Percentiles rank a stretch among this genome's conserved stretches.
Conservation (phyloP, 1,139 yeast species). For the Komagataea norvegica region DNA sequence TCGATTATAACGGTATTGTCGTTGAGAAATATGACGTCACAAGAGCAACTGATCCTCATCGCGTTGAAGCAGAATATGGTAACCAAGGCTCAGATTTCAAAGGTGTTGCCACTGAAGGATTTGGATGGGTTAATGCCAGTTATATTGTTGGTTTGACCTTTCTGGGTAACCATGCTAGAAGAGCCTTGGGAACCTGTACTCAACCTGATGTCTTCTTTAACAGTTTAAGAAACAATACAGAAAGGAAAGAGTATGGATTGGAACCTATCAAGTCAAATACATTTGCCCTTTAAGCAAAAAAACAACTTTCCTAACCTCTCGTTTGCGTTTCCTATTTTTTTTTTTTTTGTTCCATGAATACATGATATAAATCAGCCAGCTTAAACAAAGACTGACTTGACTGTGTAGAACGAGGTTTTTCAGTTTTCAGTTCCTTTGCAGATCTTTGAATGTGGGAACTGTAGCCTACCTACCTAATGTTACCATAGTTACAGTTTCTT, state of each 20-base stretch:
- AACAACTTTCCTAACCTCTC: no score
- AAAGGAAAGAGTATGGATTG: slow-evolving; percentile 38
- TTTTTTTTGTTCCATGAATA: no score
- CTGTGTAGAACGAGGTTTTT: no score
- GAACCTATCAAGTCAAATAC: slow-evolving; percentile 13
- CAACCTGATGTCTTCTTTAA: slow-evolving; percentile 69
- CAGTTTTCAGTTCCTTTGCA: no score
- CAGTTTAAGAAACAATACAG: slow-evolving; percentile 41
- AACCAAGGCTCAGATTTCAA: slow-evolving; percentile 91
- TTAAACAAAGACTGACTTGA: no score
- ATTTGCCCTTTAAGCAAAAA: slow-evolving; percentile 7
- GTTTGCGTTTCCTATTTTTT: not conserved
- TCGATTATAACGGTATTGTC: slow-evolving; percentile 90
- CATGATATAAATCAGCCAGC: no score
- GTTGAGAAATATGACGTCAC: slow-evolving; percentile 95
- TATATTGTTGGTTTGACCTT: slow-evolving; percentile 70
- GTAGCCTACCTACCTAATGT: no score
- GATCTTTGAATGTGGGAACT: no score
- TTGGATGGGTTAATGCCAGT: slow-evolving; percentile 95
- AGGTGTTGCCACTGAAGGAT: slow-evolving; percentile 95
- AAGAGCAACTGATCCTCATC: slow-evolving; percentile 77
- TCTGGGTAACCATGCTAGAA: slow-evolving; percentile 60
- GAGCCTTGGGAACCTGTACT: slow-evolving; percentile 80
- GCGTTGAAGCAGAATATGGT: slow-evolving; percentile 95
- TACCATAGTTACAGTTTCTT: no score